These are phyloP conservation scores for Kazachstania viticola DNA, from an alignment of 805 yeast species.

Conservation along the genomic window DNA sequence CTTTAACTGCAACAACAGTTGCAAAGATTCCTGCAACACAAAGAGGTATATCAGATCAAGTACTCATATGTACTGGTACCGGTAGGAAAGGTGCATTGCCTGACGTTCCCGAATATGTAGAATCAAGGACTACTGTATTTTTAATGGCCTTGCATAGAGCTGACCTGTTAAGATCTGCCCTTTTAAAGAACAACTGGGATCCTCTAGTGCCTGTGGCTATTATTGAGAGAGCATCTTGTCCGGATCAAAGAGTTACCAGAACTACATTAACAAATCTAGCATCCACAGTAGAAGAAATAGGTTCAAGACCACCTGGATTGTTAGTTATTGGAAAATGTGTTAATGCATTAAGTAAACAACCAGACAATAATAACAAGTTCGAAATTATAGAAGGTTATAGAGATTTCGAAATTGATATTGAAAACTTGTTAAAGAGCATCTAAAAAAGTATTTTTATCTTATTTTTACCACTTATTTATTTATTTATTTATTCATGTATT, in stretches of 20 bases:
- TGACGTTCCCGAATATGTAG: slow-evolving; percentile 58
- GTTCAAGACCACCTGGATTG: slow-evolving; percentile 88
- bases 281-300: slow-evolving; percentile 61
- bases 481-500: no score
- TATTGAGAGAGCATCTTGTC: slow-evolving; percentile 85
- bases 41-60: slow-evolving; percentile 85
- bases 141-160: slow-evolving; percentile 82
- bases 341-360: slow-evolving; percentile 29
- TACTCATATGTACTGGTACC: slow-evolving; percentile 87
- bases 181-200: slow-evolving; percentile 55
- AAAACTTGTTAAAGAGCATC: slow-evolving; percentile 1
- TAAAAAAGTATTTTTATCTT: no score
- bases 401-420: slow-evolving; percentile 7
- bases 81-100: slow-evolving; percentile 83
- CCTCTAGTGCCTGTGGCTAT: slow-evolving; percentile 66
- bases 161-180: slow-evolving; percentile 36
- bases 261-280: slow-evolving; percentile 58
- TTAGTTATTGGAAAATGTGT: slow-evolving; percentile 76
- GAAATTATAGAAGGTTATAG: slow-evolving; percentile 29
- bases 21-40: slow-evolving; percentile 87
- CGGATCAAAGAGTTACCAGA: slow-evolving; percentile 79
- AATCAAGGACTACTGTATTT: slow-evolving; percentile 71
- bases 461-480: no score
- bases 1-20: slow-evolving; percentile 75
- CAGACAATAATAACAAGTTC: slow-evolving; percentile 10